Base-by-base conservation (phyloP, 441 rosid genomes). In the Euphorbia corollata region DNA sequence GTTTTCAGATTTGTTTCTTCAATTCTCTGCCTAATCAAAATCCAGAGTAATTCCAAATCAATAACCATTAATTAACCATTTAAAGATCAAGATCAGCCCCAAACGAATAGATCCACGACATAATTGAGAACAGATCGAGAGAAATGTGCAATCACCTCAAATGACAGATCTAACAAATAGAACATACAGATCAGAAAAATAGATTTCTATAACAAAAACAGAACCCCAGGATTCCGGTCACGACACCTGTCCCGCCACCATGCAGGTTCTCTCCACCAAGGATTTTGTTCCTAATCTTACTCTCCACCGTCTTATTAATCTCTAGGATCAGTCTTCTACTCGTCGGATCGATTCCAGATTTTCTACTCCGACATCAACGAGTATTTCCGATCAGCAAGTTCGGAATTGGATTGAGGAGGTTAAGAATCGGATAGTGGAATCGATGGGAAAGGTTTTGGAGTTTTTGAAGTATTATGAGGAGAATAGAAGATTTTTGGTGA, bases 231-330 rank as follows among this genome's bases (percentile, higher is more conserved):
- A 64, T 64, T 45, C 39, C 60, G 96, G 96, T 18, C 77, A 86
- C 76, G 84, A 85, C 75, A 90, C 96, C 6, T 92, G 95, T 71
- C 96, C 96, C 27, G 91, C 95, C 63, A 90, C 98, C 67, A 92
- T 89, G 95, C 98, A 90, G 79, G 78, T 88, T 13, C 91, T 92
- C 20, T 71, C 62, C 30, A 73, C 74, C 61, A 84, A 76, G 24
- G 93, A 90, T 1, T 55, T 88, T 5, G 82, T 88, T n/a, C 98
- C 97, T 0, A 92, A 92, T 75, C 86, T 84, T 57, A 89, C 85
- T 16, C 85, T 92, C 51, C 88, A 82, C 64, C 89, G 98, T 0
- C 87, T 89, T 23, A 92, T 92, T 74, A 81, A 79, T 70, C 73
- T 75, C 78, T 92, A 96, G 98, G 74, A 77, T 6, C 83, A 82